Base-by-base conservation (phyloP, 1,284 basidiomycete genomes). In the Rhodotorula sp. region DNA sequence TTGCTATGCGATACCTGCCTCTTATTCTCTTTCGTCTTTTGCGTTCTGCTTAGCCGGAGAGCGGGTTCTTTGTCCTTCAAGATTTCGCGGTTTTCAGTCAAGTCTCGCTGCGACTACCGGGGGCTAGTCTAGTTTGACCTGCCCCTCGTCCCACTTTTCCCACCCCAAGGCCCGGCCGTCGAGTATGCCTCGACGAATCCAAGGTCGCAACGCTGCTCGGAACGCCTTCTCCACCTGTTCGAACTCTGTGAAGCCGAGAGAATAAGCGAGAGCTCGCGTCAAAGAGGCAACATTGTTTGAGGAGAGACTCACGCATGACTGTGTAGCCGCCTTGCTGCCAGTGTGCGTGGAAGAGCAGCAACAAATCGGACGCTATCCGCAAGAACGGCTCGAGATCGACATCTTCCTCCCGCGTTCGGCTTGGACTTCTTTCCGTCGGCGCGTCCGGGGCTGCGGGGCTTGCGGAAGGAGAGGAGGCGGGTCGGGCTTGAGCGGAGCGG, bases 161-260 rank as follows among this genome's bases (percentile, higher is more conserved):
- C 74, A 76, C 8, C 75, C 75, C 15, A 76, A 55, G 8, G 70
- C 70, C 3, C 75, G 34, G 1, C 72, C 72, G 28, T 74, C 75
- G 16, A 76, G 56, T 5, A 76, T 64, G 3, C 75, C 75, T 2
- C 75, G 54, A 14, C 75, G 45, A 14, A 71, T 68, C 72, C 72
- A 76, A 1, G 75, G 75, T 18, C 72, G 34, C 2, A 76, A 62
- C 15, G 68, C 45, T 1, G 45, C n/a, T 31, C 70, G 70, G 52
- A 74, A 76, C 16, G 66, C 59, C 26, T 55, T 49, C 16, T 60
- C 50, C 26, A 69, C 67, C 43, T 66, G 58, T 47, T 76, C 75
- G 31, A 74, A 76, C 21, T 76, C 74, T 75, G 64, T 16, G 12
- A 23, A 21, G 12, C 6, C 2, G 23, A 18, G 12, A n/a, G 31